These are phyloP conservation scores for Scenedesmus sp. DNA, from an alignment of 163 green algal genomes.

Conservation along the genomic window DNA sequence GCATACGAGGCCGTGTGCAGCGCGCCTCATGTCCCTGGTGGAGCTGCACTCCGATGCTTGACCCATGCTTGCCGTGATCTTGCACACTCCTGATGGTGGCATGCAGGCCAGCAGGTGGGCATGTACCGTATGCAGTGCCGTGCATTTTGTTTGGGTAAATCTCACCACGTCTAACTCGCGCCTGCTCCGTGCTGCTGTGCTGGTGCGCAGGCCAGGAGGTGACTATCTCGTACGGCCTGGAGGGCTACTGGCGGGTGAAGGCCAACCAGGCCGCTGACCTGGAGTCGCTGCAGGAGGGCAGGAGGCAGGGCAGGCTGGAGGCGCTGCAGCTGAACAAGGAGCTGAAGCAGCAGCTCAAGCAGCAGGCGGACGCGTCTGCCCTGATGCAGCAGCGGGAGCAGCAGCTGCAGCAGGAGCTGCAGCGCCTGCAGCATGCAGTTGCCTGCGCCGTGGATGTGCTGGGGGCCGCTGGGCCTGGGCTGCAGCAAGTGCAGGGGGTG, in stretches of 20 bases:
- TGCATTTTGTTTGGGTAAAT: too few relatives aligned
- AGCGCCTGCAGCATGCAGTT: slow-evolving; percentile 57
- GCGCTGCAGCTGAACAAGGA: background rate
- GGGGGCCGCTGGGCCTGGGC: too few relatives aligned
- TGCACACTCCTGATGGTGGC: too few relatives aligned
- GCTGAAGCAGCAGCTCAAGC: background rate
- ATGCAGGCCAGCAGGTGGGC: too few relatives aligned
- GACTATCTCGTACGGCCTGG: background rate
- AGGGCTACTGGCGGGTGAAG: background rate
- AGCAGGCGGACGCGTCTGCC: background rate
- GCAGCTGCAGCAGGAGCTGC: slow-evolving; percentile 69
- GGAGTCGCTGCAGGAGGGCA: background rate
- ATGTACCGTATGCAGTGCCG: too few relatives aligned
- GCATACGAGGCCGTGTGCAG: too few relatives aligned
- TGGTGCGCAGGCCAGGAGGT: background rate
- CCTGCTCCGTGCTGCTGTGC: too few relatives aligned
- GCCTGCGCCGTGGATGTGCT: too few relatives aligned
- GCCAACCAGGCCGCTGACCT: background rate
- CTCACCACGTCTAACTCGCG: too few relatives aligned
- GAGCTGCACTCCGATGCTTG: too few relatives aligned
- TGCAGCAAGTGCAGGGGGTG: background rate
- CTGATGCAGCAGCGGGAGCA: background rate
- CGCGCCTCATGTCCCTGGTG: too few relatives aligned
- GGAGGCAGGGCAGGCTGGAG: background rate
- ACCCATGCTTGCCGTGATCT: too few relatives aligned